Evolutionary conservation across 768 basidiomycete species (phyloP), one percentile per base, ranked within the genome.

Genomic region (Mycena chlorophos): DNA sequence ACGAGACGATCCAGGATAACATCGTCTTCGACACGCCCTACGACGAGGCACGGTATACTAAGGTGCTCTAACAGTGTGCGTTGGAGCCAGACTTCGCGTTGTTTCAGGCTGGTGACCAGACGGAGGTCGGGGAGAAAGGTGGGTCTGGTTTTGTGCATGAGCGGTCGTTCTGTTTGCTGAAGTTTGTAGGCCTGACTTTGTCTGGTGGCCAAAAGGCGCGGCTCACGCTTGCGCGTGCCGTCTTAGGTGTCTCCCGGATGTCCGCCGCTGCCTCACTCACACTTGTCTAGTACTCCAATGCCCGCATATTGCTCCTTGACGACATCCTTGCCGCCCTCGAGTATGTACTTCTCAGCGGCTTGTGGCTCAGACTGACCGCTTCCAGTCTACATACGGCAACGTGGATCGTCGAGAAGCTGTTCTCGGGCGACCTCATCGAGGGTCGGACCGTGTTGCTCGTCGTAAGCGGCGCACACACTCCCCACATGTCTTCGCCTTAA

Each of bases 371-470:
- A 22, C 22, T 34, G 57, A 25, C 29, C 46, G 19, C 20, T 47
- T 19, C 6, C 52, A 72, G 71, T 65, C 87, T 85, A 1, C 85
- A 87, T 62, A 94, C 91, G 0, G 89, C 93, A 0, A 84, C 87
- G 60, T 89, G 91, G 71, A 81, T 98, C 42, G 88, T 87, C 63
- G 76, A 84, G 20, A 77, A 91, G 51, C 94, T 92, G 63, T 75
- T 98, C 22, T 78, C 80, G 59, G 94, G 95, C 8, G 85, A 89
- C 46, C 74, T 97, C 38, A 78, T 94, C 67, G 70, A 74, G n/a
- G 86, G 83, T 17, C 79, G 94, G 43, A 97, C 95, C 1, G 74
- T 96, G 46, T 78, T 98, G 40, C 78, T 98, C 23, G 94, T 97
- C 43, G 83, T 83, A 60, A 52, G 78, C 68, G 8, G 6, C 27